Evolutionary conservation across 2,329 filamentous ascomycete species (phyloP), one percentile per base, ranked within the genome.

Genomic region (Alternaria metachromatica): DNA sequence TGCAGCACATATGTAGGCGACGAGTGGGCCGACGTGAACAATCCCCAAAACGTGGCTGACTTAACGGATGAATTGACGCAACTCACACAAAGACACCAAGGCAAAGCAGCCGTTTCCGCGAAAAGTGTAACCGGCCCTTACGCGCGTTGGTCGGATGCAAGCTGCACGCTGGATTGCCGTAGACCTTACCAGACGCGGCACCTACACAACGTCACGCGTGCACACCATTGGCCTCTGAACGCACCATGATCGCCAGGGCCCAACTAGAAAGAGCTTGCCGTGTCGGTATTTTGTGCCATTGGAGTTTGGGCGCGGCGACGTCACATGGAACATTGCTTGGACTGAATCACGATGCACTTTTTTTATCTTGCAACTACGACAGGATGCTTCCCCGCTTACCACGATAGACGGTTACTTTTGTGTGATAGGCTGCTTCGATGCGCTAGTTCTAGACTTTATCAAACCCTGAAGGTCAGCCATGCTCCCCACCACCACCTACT

Each of bases 121-220:
- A 69, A 46, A 60, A 33, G 53, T 49, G 64, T 55, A 43, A 33
- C 61, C 11, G 48, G 54, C 59, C 61, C 61, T 65, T 61, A 54
- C 23, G 51, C 51, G 45, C 45, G 54, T 48, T 41, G 33, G 59
- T 60, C 15, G 41, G 43, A 60, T 41, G 44, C 60, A 60, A 51
- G 62, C 49, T 65, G 60, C 57, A 60, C 54, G 62, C 49, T 65
- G 60, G 72, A 78, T 77, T 67, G 67, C 62, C 74, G 57, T 72
- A 41, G 63, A 44, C 70, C 60, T 73, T 76, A 62, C 71, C 71
- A 64, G 53, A 69, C 65, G 54, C 45, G 67, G 62, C 56, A 58
- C 26, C 55, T 64, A 46, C 56, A 63, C 68, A 75, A 72, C 76
- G 75, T 79, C 77, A 79, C 74, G 72, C 75, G 73, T 70, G 54